Base-by-base conservation (phyloP, 139 green algal species). In the Coelastrella sp. region DNA sequence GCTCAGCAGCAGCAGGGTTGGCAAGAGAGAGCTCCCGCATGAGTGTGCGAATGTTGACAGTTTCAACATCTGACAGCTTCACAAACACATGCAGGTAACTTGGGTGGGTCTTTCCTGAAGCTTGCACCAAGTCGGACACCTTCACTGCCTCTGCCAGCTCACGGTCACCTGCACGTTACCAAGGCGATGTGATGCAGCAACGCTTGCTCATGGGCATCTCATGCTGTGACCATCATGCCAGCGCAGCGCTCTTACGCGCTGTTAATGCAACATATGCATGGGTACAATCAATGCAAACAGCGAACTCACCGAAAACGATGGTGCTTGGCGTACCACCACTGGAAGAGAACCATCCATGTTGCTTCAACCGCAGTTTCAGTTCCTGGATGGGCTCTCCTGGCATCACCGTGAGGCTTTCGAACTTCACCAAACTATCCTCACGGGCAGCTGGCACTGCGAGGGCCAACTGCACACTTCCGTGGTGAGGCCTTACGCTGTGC, bases 61-160 rank as follows among this genome's bases (percentile, higher is more conserved):
- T 40, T 34, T 76, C 75, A 4, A 89, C 73, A 50, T 89, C 85
- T 23, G 85, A 53, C 27, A 88, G 34, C 50, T 85, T 84, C n/a
- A 81, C 51, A 68, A 89, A 86, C 50, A 89, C 80, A 76, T 89
- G 79, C 81, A 89, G 79, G 41, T 72, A 85, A 35, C 45, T 57
- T 5, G 78, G 48, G 25, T 82, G 50, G 25, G 43, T 27, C 51
- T 75, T 73, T n/a, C 68, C 53, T 25, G 81, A 74, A 4, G 35
- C 68, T 38, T 35, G 45, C 43, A 84, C 78, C 30, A 84, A 40
- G 60, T 74, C 78, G 17, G 48, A 67, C 64, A 71, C n/a, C 34
- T 68, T 50, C 19, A 86, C 80, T 15, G 80, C 41, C 4, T 86
- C 80, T 13, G 80, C 80, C 6, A 86, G 66, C 66, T 86, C 62